A percentile compares a stretch with the other conserved stretches of the same genome.
These are phyloP conservation scores for Paramecium biaurelia DNA, from an alignment of 73 alveolate genomes.

Conservation along the genomic window DNA sequence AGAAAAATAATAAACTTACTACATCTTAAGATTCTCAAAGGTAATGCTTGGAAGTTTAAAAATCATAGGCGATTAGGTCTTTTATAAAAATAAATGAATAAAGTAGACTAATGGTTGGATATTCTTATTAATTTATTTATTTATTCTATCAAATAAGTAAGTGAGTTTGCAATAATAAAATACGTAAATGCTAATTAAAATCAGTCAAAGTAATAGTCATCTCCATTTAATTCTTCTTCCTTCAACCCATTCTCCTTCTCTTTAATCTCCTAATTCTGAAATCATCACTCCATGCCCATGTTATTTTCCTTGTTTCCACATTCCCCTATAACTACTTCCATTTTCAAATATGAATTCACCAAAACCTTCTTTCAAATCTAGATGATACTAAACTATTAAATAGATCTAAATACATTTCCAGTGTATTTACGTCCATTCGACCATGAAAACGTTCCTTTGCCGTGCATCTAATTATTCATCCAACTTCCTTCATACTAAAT, in stretches of 20 bases:
- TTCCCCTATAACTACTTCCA: constrained; percentile 49
- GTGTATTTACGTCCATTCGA: constrained; percentile 14
- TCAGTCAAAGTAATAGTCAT: neutral
- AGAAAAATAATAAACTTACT: neutral
- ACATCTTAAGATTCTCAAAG: neutral
- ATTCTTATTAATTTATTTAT: neutral
- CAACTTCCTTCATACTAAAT: constrained; percentile 66
- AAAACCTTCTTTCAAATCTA: constrained; percentile 1
- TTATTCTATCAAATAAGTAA: neutral
- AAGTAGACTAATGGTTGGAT: neutral
- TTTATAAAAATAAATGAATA: neutral
- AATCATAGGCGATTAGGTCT: neutral
- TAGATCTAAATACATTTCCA: neutral
- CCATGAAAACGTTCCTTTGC: neutral
- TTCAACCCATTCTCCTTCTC: constrained; percentile 52
- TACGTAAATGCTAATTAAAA: neutral
- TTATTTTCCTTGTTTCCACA: constrained; percentile 46
- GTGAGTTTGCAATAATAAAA: neutral
- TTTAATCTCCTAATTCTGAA: neutral
- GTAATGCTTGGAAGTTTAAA: neutral
- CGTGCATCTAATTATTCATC: constrained; percentile 1
- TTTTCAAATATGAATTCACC: constrained; percentile 4
- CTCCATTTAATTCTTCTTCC: constrained; percentile 57
- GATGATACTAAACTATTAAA: neutral
- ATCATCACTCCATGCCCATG: constrained; percentile 53